Conservation (phyloP, 306 rosid genomes). For the Phaseolus lunatus region DNA sequence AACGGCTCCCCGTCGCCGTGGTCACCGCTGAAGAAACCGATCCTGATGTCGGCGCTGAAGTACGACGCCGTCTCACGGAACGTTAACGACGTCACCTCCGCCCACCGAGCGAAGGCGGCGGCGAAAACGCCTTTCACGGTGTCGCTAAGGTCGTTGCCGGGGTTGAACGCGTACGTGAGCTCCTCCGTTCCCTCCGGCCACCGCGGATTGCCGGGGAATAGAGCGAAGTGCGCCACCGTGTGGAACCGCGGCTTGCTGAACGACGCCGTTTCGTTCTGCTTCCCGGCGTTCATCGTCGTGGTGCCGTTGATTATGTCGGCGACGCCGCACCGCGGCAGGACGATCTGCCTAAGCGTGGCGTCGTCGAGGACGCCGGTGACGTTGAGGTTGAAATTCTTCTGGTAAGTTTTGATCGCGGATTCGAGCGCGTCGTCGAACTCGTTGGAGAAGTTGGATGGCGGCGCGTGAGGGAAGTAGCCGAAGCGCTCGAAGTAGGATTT, state of each 20-base stretch:
- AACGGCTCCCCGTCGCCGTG: conserved; percentile 84
- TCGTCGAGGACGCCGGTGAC: conserved; percentile 65
- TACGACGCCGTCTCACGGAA: conserved; percentile 50
- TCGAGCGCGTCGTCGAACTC: conserved; percentile 61
- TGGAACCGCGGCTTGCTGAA: conserved; percentile 48
- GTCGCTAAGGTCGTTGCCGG: conserved; percentile 48
- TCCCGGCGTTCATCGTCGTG: conserved; percentile 63
- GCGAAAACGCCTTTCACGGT: conserved; percentile 54
- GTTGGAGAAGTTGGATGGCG: conserved; percentile 54
- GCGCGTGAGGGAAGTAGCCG: conserved; percentile 65
- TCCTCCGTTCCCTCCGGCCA: conserved; percentile 61
- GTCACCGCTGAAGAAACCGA: conserved; percentile 67
- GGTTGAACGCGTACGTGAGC: conserved; percentile 60
- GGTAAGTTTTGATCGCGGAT: conserved; percentile 63
- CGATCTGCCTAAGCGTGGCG: conserved; percentile 53
- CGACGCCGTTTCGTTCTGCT: conserved; percentile 34
- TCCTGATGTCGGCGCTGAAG: conserved; percentile 51
- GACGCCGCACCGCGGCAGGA: conserved; percentile 66
- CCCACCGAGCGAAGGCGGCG: conserved; percentile 65
- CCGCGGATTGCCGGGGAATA: conserved; percentile 62
- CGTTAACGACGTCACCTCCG: conserved; percentile 59
- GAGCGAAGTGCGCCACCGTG: conserved; percentile 63
- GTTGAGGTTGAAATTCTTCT: conserved; percentile 77
- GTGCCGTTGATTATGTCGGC: conserved; percentile 68
- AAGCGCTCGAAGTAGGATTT: conserved; percentile 61